These are phyloP conservation scores for Botrytis paeoniae DNA, from an alignment of 2,329 filamentous ascomycete species.

Conservation along the genomic window DNA sequence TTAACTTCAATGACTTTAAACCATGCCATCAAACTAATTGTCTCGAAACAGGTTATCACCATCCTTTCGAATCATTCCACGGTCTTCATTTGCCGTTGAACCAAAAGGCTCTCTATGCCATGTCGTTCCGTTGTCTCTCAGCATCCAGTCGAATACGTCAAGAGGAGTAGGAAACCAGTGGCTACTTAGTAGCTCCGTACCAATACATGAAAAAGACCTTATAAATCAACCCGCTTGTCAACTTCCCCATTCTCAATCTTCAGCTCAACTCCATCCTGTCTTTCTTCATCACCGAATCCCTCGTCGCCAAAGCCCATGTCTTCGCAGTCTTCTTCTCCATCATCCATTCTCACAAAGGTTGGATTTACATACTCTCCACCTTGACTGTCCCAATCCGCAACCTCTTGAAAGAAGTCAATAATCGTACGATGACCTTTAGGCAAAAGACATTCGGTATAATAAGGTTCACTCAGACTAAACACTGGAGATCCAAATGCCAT, in stretches of 20 bases:
- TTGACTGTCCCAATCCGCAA: conserved; percentile 44
- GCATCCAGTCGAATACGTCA: neutral
- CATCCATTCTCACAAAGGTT: conserved; percentile 25
- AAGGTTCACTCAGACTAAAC: conserved; percentile 63
- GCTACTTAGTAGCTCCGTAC: neutral
- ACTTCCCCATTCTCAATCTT: neutral
- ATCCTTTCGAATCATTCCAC: too few species aligned
- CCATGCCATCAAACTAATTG: neutral
- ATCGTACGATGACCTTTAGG: conserved; percentile 52
- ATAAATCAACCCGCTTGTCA: neutral
- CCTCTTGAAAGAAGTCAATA: conserved; percentile 59
- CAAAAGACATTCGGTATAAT: conserved; percentile 61
- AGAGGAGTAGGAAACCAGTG: neutral
- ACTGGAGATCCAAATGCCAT: conserved; percentile 59
- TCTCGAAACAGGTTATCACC: neutral
- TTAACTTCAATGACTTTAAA: neutral
- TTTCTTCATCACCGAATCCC: conserved; percentile 12
- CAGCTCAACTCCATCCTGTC: conserved; percentile 14
- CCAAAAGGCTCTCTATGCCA: too few species aligned
- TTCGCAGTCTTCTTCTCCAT: conserved; percentile 19
- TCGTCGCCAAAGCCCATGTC: conserved; percentile 15
- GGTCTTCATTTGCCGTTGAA: neutral
- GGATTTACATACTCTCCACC: conserved; percentile 40
- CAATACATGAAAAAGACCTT: neutral
- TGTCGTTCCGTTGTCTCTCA: neutral